phyloP scores from a whole-genome alignment of 2,329 filamentous ascomycete genomes.

The Cordyceps javanica region DNA sequence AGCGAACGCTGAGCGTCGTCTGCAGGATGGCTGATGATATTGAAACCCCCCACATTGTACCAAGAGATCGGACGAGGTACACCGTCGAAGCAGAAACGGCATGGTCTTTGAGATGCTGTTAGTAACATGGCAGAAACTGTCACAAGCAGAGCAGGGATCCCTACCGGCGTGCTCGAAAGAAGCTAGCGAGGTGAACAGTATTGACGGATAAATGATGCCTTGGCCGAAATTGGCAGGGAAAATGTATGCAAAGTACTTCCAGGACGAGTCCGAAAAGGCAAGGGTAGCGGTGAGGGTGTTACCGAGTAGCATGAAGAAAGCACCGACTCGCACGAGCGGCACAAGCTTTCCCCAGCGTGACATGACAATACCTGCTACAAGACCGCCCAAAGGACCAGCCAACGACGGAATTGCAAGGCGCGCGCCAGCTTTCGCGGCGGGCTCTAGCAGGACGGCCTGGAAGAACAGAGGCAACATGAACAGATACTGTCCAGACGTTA shows the following conservation, averaged over 20 bases:
- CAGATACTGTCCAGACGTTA: conserved; percentile 39
- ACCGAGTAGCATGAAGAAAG: conserved; percentile 46
- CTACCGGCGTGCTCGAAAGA: conserved; percentile 56
- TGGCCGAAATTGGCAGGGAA: conserved; percentile 54
- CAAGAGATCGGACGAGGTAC: conserved; percentile 57
- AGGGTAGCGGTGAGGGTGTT: conserved; percentile 46
- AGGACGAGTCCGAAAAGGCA: conserved; percentile 41
- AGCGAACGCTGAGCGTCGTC: conserved; percentile 49
- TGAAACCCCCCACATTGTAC: conserved; percentile 59
- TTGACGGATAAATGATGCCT: conserved; percentile 51
- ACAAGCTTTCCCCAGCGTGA: conserved; percentile 48
- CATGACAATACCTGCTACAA: conserved; percentile 53
- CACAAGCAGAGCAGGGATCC: conserved; percentile 13
- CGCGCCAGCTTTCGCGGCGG: conserved; percentile 57
- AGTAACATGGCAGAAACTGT: background rate
- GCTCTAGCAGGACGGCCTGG: conserved; percentile 58
- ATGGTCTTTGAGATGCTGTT: conserved; percentile 39
- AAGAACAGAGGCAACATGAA: conserved; percentile 69
- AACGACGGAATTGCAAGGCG: conserved; percentile 59
- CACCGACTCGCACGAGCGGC: conserved; percentile 44
- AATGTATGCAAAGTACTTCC: conserved; percentile 52
- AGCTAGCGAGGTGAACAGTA: conserved; percentile 56
- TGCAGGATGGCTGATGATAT: conserved; percentile 57
- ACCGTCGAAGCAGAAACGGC: conserved; percentile 57
- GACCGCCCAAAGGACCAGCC: conserved; percentile 50